A percentile compares a stretch with the other conserved stretches of the same genome.
These are phyloP conservation scores for Kwoniella shandongensis DNA, from an alignment of 768 basidiomycete genomes.

Conservation along the genomic window DNA sequence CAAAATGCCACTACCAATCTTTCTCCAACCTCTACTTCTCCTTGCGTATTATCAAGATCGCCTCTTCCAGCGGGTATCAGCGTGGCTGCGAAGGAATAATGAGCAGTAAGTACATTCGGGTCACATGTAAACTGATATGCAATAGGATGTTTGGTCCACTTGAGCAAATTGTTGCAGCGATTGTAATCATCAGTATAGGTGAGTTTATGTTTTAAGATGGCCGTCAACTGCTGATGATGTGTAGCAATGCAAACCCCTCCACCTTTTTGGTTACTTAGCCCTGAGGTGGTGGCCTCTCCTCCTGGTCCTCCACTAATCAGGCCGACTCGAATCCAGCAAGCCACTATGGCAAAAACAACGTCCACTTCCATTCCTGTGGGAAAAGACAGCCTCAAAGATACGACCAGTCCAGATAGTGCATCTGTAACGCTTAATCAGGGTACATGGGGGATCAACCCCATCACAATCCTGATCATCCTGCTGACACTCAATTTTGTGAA, in stretches of 20 bases:
- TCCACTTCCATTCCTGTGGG: too few relatives aligned
- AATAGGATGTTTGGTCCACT: slow-evolving; percentile 41
- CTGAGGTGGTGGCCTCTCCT: neutral
- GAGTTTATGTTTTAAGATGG: slow-evolving; percentile 2
- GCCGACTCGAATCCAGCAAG: too few relatives aligned
- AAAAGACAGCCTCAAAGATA: too few relatives aligned
- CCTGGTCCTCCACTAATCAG: too few relatives aligned
- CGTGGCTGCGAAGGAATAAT: slow-evolving; percentile 16
- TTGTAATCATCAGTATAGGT: slow-evolving; percentile 38
- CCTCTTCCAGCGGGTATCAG: slow-evolving; percentile 4
- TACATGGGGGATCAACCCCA: slow-evolving; percentile 9
- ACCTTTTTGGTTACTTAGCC: slow-evolving; percentile 2
- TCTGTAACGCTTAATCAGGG: too few relatives aligned
- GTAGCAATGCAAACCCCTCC: slow-evolving; percentile 24
- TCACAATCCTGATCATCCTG: slow-evolving; percentile 13
- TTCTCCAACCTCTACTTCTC: slow-evolving; percentile 34
- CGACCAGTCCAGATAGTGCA: too few relatives aligned
- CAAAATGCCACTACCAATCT: slow-evolving; percentile 32
- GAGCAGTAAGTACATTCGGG: slow-evolving; percentile 13
- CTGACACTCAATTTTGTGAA: slow-evolving; percentile 24
- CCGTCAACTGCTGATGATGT: neutral
- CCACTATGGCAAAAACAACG: too few relatives aligned
- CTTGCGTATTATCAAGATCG: slow-evolving; percentile 26
- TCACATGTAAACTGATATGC: neutral
- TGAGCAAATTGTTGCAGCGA: slow-evolving; percentile 33